Conservation (phyloP, 768 basidiomycete species). For the Amanita phalloides region DNA sequence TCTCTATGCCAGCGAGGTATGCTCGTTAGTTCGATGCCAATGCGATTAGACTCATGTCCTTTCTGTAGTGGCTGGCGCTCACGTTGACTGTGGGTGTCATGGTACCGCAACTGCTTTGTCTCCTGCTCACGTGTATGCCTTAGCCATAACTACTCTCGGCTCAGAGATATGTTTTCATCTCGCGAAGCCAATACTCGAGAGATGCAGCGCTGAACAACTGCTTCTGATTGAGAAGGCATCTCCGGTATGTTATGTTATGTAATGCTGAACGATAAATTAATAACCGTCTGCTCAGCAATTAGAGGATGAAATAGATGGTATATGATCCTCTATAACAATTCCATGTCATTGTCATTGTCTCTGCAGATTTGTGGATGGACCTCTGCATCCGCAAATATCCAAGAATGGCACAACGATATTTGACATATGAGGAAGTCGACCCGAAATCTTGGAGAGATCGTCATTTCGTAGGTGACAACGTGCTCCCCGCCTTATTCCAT, state of each 20-base stretch:
- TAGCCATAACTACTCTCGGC: slow-evolving; percentile 59
- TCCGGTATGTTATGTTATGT: slow-evolving; percentile 36
- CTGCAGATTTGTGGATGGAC: slow-evolving; percentile 53
- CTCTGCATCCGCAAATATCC: slow-evolving; percentile 55
- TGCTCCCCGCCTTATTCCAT: slow-evolving; percentile 7
- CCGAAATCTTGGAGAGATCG: slow-evolving; percentile 60
- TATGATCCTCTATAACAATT: slow-evolving; percentile 8
- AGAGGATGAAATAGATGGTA: slow-evolving; percentile 45
- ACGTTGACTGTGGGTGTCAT: slow-evolving; percentile 47
- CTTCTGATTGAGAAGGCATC: slow-evolving; percentile 57
- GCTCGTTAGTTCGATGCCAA: slow-evolving; percentile 10
- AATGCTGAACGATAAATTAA: not conserved
- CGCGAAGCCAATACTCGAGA: slow-evolving; percentile 64
- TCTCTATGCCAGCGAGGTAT: slow-evolving; percentile 65
- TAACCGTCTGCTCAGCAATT: slow-evolving; percentile 30
- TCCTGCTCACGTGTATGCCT: not conserved
- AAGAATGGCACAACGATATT: slow-evolving; percentile 37
- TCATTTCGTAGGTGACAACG: slow-evolving; percentile 43
- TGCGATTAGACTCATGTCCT: not conserved
- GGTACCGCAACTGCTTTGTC: not conserved
- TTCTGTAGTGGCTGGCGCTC: slow-evolving; percentile 39
- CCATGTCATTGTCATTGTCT: not conserved
- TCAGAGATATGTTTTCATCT: slow-evolving; percentile 51
- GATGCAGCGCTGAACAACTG: slow-evolving; percentile 63
- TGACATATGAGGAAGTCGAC: slow-evolving; percentile 26